Percentiles rank a stretch among this genome's conserved stretches.
phyloP scores from a whole-genome alignment of 345 rosid species.

The Angophora floribunda region DNA sequence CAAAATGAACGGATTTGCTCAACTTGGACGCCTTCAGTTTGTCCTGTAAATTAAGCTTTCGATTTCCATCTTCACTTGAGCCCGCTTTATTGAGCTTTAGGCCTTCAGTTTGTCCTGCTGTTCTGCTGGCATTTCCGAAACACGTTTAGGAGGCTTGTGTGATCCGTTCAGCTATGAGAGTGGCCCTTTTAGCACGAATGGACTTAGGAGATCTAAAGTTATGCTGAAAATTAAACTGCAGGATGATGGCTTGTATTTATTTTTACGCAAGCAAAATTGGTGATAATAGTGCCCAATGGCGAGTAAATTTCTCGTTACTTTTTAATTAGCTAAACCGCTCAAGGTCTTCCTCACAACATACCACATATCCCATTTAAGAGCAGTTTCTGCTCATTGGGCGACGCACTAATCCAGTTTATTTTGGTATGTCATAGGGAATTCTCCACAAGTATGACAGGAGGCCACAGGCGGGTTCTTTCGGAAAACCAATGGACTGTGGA shows the following conservation, averaged over 20 bases:
- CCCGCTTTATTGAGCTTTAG: too few species aligned
- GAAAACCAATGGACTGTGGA: constrained; percentile 65
- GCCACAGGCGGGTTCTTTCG: constrained; percentile 76
- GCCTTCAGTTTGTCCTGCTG: not conserved
- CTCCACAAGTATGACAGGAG: constrained; percentile 88
- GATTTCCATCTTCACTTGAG: too few species aligned
- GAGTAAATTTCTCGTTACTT: constrained; percentile 19
- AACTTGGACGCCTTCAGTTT: too few species aligned
- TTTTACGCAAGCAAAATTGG: not conserved
- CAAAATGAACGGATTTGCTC: not conserved
- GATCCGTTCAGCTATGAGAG: not conserved
- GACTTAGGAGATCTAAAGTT: not conserved
- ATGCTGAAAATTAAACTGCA: not conserved
- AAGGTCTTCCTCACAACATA: not conserved
- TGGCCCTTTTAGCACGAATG: not conserved
- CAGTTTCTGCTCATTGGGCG: not conserved
- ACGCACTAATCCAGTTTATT: not conserved
- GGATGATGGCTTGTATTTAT: not conserved
- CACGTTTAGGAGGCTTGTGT: not conserved
- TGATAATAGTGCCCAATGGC: constrained; percentile 17
- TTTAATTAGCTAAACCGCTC: not conserved
- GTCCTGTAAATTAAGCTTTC: too few species aligned
- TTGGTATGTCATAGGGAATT: constrained; percentile 50
- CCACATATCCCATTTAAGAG: not conserved
- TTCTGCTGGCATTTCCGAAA: fast-evolving